A percentile compares a stretch with the other conserved stretches of the same genome.
Evolutionary conservation across 805 yeast genomes (phyloP).

Genomic region (Wickerhamiella kurtzmanii): DNA sequence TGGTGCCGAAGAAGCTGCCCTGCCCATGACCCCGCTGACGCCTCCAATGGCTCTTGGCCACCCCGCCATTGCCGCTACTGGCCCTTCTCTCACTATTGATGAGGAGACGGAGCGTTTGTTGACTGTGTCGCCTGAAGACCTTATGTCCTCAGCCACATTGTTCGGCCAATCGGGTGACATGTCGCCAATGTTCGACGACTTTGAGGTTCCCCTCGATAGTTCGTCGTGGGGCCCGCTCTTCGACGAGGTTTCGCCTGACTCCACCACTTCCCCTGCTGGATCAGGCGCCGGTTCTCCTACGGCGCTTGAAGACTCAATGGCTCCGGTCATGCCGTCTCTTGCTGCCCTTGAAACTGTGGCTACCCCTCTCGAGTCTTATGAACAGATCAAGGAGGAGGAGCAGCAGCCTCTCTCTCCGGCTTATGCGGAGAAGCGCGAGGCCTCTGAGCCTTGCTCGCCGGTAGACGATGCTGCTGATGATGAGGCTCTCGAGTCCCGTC

Average conservation of each 20-base stretch:
- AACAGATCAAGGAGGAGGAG: not conserved
- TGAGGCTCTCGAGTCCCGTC: not conserved
- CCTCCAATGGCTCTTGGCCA: constrained; percentile 5
- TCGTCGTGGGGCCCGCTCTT: constrained; percentile 18
- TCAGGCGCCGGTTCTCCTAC: not conserved
- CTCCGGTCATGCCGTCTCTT: not conserved
- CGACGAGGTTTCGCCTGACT: constrained; percentile 3
- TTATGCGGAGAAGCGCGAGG: not conserved
- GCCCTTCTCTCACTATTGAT: not conserved
- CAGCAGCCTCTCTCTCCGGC: not conserved
- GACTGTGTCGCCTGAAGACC: constrained; percentile 17
- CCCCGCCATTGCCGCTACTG: no score
- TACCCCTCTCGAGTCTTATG: not conserved
- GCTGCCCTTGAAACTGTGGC: not conserved
- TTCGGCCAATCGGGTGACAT: constrained; percentile 11
- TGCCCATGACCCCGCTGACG: constrained; percentile 14
- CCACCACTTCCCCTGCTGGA: not conserved
- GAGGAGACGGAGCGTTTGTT: not conserved
- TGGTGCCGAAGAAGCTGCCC: constrained; percentile 6
- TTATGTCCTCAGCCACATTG: constrained; percentile 4
- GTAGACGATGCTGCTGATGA: not conserved
- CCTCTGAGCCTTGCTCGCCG: not conserved
- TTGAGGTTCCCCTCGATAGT: constrained; percentile 10
- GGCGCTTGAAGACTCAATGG: not conserved
- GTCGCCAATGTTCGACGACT: constrained; percentile 25